Base-by-base conservation (phyloP, 208 protist genomes). In the Acanthamoeba lugdunensis region DNA sequence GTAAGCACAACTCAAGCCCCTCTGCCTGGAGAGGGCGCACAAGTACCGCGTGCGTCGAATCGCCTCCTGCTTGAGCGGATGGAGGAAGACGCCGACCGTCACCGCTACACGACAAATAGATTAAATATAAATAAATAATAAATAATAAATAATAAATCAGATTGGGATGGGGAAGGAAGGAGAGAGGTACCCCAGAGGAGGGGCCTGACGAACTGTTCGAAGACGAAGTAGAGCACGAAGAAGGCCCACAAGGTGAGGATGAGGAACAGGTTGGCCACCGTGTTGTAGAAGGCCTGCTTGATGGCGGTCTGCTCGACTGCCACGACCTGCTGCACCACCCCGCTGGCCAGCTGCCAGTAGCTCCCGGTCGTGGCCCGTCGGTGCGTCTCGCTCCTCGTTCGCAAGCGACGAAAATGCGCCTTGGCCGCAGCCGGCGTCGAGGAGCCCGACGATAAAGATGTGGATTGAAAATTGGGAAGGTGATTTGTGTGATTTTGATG, bases 251-350 rank as follows among this genome's bases (percentile, higher is more conserved):
- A 48, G 54, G 58, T 67, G 82, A 89, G 50, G 54, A 89, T 61
- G 54, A 89, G 82, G 58, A 89, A 67, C 13, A 89, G 54, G 33
- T 89, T 89, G 50, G 54, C 82, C 16, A 89, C 82, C 6, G 82
- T 89, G 82, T 67, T 89, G 82, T 89, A 89, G 50, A 89, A 89
- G 82, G 82, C 82, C 58, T 89, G 82, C 50, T 89, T 89, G 82
- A 89, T 65, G 50, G 82, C 82, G 9, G 73, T 50, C 73, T 52
- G 73, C 73, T 81, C 73, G 9, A 33, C 16, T 5, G 73, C 73
- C 7, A 81, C 73, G 7, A 81, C 73, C 9, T 81, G 73, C 73
- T 81, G 73, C 73, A 81, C 73, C n/a, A 81, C 73, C 33, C 73
- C 73, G 45, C 73, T 81, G 5, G 73, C 73, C 0, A 81, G 73